A percentile compares a stretch with the other conserved stretches of the same genome.
Evolutionary conservation across 2,329 filamentous ascomycete genomes (phyloP).

Genomic region (Aspergillus aculeatinus): DNA sequence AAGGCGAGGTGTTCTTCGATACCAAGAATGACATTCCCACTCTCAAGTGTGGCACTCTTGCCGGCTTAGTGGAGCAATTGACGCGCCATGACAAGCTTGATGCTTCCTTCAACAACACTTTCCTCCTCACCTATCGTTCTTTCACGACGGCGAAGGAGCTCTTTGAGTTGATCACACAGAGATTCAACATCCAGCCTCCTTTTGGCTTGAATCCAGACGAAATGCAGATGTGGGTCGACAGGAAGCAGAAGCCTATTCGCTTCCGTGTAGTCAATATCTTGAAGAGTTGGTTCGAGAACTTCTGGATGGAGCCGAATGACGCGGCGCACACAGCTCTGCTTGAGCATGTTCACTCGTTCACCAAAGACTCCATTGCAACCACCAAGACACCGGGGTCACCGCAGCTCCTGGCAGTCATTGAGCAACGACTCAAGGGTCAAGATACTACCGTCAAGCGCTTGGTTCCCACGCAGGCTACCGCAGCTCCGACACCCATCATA

Average conservation of each 20-base stretch:
- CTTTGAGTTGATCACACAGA: conserved; percentile 86
- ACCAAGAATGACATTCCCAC: conserved; percentile 71
- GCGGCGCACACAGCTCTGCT: conserved; percentile 80
- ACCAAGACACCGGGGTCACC: conserved; percentile 88
- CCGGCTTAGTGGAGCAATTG: conserved; percentile 88
- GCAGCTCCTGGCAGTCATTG: conserved; percentile 80
- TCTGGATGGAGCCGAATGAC: conserved; percentile 97
- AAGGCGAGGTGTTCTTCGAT: conserved; percentile 87
- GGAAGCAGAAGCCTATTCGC: conserved; percentile 92
- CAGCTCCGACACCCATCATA: conserved; percentile 82
- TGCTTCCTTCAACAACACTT: conserved; percentile 94
- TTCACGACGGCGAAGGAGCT: conserved; percentile 89
- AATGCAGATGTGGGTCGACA: conserved; percentile 83
- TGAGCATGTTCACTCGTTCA: conserved; percentile 84
- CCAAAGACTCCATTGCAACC: conserved; percentile 85
- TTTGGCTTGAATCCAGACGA: conserved; percentile 73
- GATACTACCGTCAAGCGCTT: conserved; percentile 83
- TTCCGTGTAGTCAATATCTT: conserved; percentile 97
- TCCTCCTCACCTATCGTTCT: conserved; percentile 92
- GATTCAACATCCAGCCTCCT: conserved; percentile 90
- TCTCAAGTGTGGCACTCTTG: conserved; percentile 84
- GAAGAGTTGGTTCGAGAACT: conserved; percentile 97
- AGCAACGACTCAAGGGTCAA: conserved; percentile 83
- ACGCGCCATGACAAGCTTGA: conserved; percentile 95
- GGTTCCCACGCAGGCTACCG: conserved; percentile 79